phyloP scores from a whole-genome alignment of 2,329 filamentous ascomycete genomes.

The Pleomassaria siparia region DNA sequence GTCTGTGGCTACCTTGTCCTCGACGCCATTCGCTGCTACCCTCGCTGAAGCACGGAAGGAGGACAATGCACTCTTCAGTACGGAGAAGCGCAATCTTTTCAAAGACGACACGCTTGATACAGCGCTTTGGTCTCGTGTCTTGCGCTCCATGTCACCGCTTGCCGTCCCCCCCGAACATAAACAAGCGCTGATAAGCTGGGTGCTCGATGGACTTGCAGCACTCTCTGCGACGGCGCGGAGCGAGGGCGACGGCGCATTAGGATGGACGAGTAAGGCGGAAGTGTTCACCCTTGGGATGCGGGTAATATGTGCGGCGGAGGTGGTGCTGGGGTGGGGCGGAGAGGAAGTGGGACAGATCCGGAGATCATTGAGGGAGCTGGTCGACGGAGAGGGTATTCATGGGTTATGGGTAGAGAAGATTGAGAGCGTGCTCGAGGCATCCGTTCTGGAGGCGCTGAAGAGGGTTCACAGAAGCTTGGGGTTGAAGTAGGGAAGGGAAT shows the following conservation, averaged over 20 bases:
- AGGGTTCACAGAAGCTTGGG: background rate
- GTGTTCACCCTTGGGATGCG: slow-evolving; percentile 63
- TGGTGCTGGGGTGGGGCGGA: slow-evolving; percentile 34
- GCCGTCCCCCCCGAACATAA: slow-evolving; percentile 27
- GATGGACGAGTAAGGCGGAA: slow-evolving; percentile 69
- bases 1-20: slow-evolving; percentile 6
- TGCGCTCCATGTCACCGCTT: slow-evolving; percentile 39
- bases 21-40: slow-evolving; percentile 10
- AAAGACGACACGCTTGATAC: slow-evolving; percentile 78
- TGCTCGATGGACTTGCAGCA: slow-evolving; percentile 50
- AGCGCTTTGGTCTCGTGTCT: slow-evolving; percentile 63
- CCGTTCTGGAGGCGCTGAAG: slow-evolving; percentile 1
- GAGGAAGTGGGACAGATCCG: slow-evolving; percentile 25
- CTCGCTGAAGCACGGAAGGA: slow-evolving; percentile 42
- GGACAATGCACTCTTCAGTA: slow-evolving; percentile 74
- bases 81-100: slow-evolving; percentile 95
- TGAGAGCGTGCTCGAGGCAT: slow-evolving; percentile 33
- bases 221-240: slow-evolving; percentile 41
- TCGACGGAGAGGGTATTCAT: slow-evolving; percentile 29
- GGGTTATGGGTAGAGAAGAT: slow-evolving; percentile 41
- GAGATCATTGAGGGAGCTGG: slow-evolving; percentile 27
- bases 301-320: slow-evolving; percentile 46
- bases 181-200: slow-evolving; percentile 47
- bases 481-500: background rate
- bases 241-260: slow-evolving; percentile 65